Evolutionary conservation across 2,329 filamentous ascomycete species (phyloP), one percentile per base, ranked within the genome.

Genomic region (Exophiala calicioides): DNA sequence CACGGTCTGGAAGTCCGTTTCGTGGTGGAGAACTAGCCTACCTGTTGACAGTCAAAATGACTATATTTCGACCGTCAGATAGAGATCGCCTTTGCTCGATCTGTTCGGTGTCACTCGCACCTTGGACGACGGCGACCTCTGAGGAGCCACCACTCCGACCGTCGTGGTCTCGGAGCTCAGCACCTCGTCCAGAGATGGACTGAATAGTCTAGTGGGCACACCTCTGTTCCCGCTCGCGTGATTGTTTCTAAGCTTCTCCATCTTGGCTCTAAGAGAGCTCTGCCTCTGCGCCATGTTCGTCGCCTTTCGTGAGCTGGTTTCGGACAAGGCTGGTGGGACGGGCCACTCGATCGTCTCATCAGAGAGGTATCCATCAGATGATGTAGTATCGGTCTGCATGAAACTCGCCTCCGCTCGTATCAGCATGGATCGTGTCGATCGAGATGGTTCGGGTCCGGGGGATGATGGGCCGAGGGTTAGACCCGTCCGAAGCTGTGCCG

Each of bases 401-500:
- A 55, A 52, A 29, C 47, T 51, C 2, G 42, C 37, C 5, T 40
- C 44, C 6, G 44, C 44, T 15, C 48, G 47, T 4, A 49, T 33
- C 15, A 55, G 40, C 23, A 46, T 44, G 27, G 49, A 38, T 27
- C 44, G 45, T 9, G 21, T 44, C 12, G 38, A 37, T 35, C 40
- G 32, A 16, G n/a, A n/a, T 18, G 10, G 19, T 23, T 3, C n/a
- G 37, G 31, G 10, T 8, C 12, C n/a, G 5, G 19, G 5, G 3
- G 9, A 8, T 6, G 19, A 8, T 12, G 30, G 24, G 3, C 29
- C 20, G 10, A 12, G 62, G 60, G 24, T 19, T 9, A 20, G 27
- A n/a, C 37, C 43, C n/a, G 27, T 19, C 13, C 63, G 63, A 9
- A 63, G 66, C 12, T 60, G 53, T 2, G 65, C 63, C 8, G 65